Percentiles rank a stretch among this genome's conserved stretches.
Conservation (phyloP, 176 grass and related monocot species). For the Aegilops sharonensis region DNA sequence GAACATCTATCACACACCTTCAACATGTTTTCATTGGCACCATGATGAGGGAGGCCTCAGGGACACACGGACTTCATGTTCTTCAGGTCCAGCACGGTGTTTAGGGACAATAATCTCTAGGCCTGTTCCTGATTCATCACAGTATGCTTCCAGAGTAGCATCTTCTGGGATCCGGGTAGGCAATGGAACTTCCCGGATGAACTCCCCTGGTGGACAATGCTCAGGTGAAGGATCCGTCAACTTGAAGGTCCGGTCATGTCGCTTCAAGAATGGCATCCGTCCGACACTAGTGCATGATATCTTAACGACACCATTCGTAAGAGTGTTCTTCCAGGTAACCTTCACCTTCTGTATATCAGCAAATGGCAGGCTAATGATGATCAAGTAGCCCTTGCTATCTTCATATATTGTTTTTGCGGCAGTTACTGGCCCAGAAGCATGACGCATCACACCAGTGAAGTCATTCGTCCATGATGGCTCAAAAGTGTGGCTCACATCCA, state of each 20-base stretch:
- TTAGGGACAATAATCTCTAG: slow-evolving; percentile 95
- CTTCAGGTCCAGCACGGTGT: slow-evolving; percentile 76
- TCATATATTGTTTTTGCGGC: slow-evolving; percentile 94
- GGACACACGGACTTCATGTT: slow-evolving; percentile 93
- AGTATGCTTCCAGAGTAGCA: slow-evolving; percentile 77
- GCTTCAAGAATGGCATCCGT: slow-evolving; percentile 66
- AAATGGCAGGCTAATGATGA: slow-evolving; percentile 86
- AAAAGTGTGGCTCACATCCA: slow-evolving; percentile 39
- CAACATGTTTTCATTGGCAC: slow-evolving; percentile 48
- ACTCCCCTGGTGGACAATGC: slow-evolving; percentile 94
- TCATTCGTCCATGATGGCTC: slow-evolving; percentile 77
- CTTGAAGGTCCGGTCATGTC: slow-evolving; percentile 88
- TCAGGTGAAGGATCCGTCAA: slow-evolving; percentile 70
- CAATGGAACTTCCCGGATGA: slow-evolving; percentile 77
- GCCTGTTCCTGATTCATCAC: slow-evolving; percentile 73
- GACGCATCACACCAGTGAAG: slow-evolving; percentile 82
- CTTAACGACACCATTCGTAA: slow-evolving; percentile 78
- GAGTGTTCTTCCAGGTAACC: slow-evolving; percentile 92
- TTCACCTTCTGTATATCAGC: slow-evolving; percentile 82
- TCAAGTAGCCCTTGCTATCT: slow-evolving; percentile 85
- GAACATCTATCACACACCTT: slow-evolving; percentile 44
- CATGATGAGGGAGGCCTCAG: slow-evolving; percentile 75
- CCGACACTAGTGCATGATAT: slow-evolving; percentile 67
- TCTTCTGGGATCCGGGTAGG: slow-evolving; percentile 91
- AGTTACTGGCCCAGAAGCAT: slow-evolving; percentile 78